Evolutionary conservation across 805 yeast genomes (phyloP).

Genomic region (Teunomyces kruisii): DNA sequence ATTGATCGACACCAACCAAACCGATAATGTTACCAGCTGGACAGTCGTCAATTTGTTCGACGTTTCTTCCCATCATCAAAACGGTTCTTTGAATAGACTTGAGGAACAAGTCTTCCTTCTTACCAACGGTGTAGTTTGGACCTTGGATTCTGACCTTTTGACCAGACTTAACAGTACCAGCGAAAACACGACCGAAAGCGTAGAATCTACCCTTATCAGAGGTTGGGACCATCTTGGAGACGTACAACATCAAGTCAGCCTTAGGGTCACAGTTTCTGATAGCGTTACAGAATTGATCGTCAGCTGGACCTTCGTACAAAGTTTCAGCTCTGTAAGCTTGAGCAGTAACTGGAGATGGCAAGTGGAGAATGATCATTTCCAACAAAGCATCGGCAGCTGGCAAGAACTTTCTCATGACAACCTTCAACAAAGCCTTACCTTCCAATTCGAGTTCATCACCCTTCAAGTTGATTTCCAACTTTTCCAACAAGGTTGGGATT

Average conservation of each 20-base stretch:
- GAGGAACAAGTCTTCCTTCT: conserved; percentile 94
- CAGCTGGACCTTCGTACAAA: conserved; percentile 97
- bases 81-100: conserved; percentile 99
- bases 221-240: conserved; percentile 99
- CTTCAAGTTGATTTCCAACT: conserved; percentile 91
- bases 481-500: conserved; percentile 86
- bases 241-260: conserved; percentile 98
- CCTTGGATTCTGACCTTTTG: conserved; percentile 99
- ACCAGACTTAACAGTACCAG: conserved; percentile 99
- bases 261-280: conserved; percentile 98
- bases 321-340: conserved; percentile 99
- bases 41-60: conserved; percentile 97
- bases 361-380: conserved; percentile 97
- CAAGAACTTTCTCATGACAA: conserved; percentile 99
- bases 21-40: conserved; percentile 99
- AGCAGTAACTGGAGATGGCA: conserved; percentile 99
- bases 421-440: conserved; percentile 98
- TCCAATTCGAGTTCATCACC: conserved; percentile 96
- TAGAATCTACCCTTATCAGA: conserved; percentile 99
- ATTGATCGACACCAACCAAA: conserved; percentile 99
- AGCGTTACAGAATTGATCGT: conserved; percentile 85
- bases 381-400: conserved; percentile 99
- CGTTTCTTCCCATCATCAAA: conserved; percentile 98
- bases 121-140: conserved; percentile 98
- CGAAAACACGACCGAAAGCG: conserved; percentile 99